Conservation (phyloP, 805 yeast genomes). For the Yarrowia sp. region DNA sequence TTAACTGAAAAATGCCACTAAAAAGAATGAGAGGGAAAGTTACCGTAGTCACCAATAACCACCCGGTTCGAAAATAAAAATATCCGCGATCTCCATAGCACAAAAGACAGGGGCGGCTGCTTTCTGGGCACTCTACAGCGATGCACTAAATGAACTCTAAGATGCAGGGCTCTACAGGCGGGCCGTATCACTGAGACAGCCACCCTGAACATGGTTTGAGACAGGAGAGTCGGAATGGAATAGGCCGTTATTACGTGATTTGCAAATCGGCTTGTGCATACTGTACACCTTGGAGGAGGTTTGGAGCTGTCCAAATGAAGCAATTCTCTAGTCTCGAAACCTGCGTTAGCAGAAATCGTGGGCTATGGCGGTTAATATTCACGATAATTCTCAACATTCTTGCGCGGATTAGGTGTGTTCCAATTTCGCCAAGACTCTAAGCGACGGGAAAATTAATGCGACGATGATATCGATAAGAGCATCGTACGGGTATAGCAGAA, state of each 20-base stretch:
- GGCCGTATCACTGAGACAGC: constrained; percentile 3
- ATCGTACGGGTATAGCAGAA: too few species aligned
- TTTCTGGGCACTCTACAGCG: background rate
- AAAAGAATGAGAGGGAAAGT: background rate
- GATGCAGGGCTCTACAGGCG: background rate
- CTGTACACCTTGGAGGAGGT: too few species aligned
- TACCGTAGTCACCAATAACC: background rate
- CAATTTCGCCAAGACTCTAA: too few species aligned
- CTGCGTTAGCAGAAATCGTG: background rate
- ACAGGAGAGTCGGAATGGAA: background rate
- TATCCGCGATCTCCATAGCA: background rate
- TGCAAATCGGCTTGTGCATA: too few species aligned
- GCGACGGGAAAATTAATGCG: too few species aligned
- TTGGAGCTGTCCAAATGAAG: too few species aligned
- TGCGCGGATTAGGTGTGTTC: too few species aligned
- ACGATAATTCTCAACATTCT: too few species aligned
- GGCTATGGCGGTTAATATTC: background rate
- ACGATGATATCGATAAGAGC: too few species aligned
- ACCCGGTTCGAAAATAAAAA: background rate
- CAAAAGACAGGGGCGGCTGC: background rate
- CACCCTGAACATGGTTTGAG: background rate
- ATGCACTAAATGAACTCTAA: background rate
- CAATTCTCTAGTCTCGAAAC: background rate
- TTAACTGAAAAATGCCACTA: background rate
- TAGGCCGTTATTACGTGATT: background rate